These are phyloP conservation scores for Phytophthora europaea DNA, from an alignment of 352 stramenopile species.

Conservation along the genomic window DNA sequence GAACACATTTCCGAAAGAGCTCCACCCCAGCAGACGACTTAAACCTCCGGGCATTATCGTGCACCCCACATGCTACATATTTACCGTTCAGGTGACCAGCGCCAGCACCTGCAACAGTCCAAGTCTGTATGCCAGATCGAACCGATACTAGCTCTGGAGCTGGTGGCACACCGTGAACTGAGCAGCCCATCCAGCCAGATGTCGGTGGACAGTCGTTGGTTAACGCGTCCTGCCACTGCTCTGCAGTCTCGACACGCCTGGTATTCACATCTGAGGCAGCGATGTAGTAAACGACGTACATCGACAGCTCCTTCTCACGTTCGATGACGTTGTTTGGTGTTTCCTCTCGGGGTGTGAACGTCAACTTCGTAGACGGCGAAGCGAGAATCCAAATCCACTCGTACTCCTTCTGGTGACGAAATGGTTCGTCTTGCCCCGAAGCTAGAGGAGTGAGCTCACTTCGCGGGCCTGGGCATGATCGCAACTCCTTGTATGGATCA, in stretches of 20 bases:
- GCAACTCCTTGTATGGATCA: constrained; percentile 55
- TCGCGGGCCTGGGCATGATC: background rate
- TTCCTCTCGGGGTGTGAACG: constrained; percentile 62
- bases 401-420: constrained; percentile 23
- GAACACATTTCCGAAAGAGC: constrained; percentile 76
- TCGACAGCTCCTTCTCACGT: constrained; percentile 72
- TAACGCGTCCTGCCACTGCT: constrained; percentile 22
- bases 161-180: constrained; percentile 50
- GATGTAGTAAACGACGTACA: constrained; percentile 77
- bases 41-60: constrained; percentile 64
- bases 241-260: constrained; percentile 12
- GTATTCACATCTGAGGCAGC: constrained; percentile 41
- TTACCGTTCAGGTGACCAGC: constrained; percentile 66
- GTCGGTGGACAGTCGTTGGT: constrained; percentile 45
- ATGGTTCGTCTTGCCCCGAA: background rate
- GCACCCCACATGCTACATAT: constrained; percentile 68
- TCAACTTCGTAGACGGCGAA: constrained; percentile 47
- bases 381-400: constrained; percentile 67
- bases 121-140: constrained; percentile 73
- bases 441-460: background rate
- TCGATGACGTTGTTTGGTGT: constrained; percentile 37
- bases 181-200: constrained; percentile 67
- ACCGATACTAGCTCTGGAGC: constrained; percentile 38
- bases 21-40: constrained; percentile 74
- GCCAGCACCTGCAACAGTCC: constrained; percentile 64